Evolutionary conservation across 2,329 filamentous ascomycete species (phyloP), one percentile per base, ranked within the genome.

Genomic region (Whalleya microplaca): DNA sequence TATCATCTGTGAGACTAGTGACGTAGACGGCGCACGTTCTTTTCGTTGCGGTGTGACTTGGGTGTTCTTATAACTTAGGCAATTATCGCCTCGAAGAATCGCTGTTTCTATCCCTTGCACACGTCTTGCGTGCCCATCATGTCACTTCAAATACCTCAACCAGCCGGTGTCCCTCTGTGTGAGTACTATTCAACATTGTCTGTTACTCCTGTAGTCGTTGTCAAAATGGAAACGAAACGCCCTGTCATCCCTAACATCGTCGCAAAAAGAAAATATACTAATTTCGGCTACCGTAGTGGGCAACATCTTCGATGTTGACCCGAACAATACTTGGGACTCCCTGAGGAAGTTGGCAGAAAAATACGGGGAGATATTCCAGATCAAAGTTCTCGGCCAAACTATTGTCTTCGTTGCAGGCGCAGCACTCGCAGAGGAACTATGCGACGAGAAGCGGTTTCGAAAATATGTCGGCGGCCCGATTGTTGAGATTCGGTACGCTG

Each of bases 381-480:
- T 78, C 66, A 76, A 71, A 23, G 71, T 76, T 5, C 64, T 78
- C 2, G 73, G 74, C 10, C 68, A 74, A 21, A 68, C 73, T 8
- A 60, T 76, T 50, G 75, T 79, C 41, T 78, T 79, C 58, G 73
- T 78, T 1, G 75, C 75, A 0, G 70, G 72, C 48, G 74, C 72
- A 3, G 73, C 74, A 0, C 67, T 79, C 1, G 74, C 74, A 9
- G 75, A 76, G 56, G 76, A 79, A 54, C 48, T 79, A 1, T 83
- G 80, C 64, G 80, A 84, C 65, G 72, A 83, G 72, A 77, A 73
- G 64, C 76, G 80, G 0, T 84, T 83, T 67, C 78, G 80, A 53
- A 84, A 84, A 63, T 82, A 73, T 58, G 80, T 84, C 1, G 79
- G 79, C 27, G 80, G 80, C 0, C 80, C 81, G 3, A 73, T 84